Evolutionary conservation across 225 moss, liverwort and hornwort species (phyloP).

Genomic region (Takakia lepidozioides): DNA sequence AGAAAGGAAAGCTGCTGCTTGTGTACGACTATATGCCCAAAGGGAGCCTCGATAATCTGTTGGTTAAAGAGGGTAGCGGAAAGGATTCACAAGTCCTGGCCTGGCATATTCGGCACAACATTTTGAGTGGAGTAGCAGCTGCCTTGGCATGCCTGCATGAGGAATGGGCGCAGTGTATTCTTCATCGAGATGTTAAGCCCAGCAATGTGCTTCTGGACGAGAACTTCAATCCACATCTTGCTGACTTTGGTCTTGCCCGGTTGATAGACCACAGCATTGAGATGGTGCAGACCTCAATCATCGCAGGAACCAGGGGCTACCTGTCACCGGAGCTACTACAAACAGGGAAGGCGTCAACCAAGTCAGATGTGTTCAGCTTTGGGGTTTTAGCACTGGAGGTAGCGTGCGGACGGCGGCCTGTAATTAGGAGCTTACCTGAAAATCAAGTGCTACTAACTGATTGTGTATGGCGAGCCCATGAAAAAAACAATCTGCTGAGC

Average conservation of each 20-base stretch:
- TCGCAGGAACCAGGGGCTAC: conserved; percentile 81
- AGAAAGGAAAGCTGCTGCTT: conserved; percentile 39
- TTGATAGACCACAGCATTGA: conserved; percentile 63
- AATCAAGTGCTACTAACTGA: conserved; percentile 52
- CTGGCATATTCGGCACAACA: conserved; percentile 29
- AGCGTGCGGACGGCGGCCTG: conserved; percentile 66
- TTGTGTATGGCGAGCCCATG: conserved; percentile 71
- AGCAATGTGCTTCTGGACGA: conserved; percentile 57
- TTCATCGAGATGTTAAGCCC: conserved; percentile 54
- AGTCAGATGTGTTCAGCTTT: conserved; percentile 79
- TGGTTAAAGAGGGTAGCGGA: conserved; percentile 17
- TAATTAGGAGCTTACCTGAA: conserved; percentile 39
- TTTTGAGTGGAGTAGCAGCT: conserved; percentile 39
- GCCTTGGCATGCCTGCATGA: conserved; percentile 46
- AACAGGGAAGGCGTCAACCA: conserved; percentile 65
- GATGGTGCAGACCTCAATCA: conserved; percentile 46
- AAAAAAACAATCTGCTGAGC: conserved; percentile 23
- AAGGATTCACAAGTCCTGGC: conserved; percentile 9
- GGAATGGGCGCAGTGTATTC: conserved; percentile 44
- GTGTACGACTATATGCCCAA: conserved; percentile 69
- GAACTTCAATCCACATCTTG: conserved; percentile 37
- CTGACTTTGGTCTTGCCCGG: conserved; percentile 77
- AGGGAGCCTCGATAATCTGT: conserved; percentile 47
- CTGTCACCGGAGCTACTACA: conserved; percentile 68
- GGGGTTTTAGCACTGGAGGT: conserved; percentile 74